These are phyloP conservation scores for Inonotus obliquus DNA, from an alignment of 1,284 basidiomycete species.

Conservation along the genomic window DNA sequence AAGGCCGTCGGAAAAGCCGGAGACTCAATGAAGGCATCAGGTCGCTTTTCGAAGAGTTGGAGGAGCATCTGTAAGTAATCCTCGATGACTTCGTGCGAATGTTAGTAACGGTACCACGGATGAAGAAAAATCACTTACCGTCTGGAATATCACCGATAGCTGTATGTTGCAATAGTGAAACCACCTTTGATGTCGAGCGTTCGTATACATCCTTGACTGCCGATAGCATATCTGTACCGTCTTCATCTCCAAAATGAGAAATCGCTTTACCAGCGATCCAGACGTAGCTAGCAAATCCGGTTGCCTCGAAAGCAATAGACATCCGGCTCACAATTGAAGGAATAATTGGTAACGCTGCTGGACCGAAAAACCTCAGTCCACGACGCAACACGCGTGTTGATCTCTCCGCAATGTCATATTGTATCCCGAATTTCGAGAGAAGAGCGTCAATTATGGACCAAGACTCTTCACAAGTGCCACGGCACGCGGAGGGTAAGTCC, in stretches of 20 bases:
- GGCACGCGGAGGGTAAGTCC: slow-evolving; percentile 76
- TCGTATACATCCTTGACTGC: slow-evolving; percentile 71
- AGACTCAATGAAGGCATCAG: slow-evolving; percentile 76
- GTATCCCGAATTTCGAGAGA: slow-evolving; percentile 74
- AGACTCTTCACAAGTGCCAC: slow-evolving; percentile 72
- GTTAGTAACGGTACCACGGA: slow-evolving; percentile 5
- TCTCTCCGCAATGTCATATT: slow-evolving; percentile 81
- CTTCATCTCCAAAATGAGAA: slow-evolving; percentile 65
- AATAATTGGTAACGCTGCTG: slow-evolving; percentile 61
- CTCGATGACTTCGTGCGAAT: slow-evolving; percentile 71
- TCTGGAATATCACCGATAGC: slow-evolving; percentile 74
- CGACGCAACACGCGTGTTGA: slow-evolving; percentile 83
- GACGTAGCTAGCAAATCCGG: slow-evolving; percentile 84
- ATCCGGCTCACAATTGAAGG: slow-evolving; percentile 73
- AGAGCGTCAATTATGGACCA: slow-evolving; percentile 85
- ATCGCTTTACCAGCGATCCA: slow-evolving; percentile 93
- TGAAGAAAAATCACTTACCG: slow-evolving; percentile 41
- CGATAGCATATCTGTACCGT: slow-evolving; percentile 45
- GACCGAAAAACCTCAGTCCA: slow-evolving; percentile 79
- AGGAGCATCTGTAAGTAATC: slow-evolving; percentile 87
- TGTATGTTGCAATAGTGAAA: slow-evolving; percentile 63
- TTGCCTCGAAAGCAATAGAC: slow-evolving; percentile 73
- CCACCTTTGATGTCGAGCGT: slow-evolving; percentile 64
- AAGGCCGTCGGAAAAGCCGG: slow-evolving; percentile 73
- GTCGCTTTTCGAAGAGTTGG: slow-evolving; percentile 63